Percentiles rank a stretch among this genome's conserved stretches.
These are phyloP conservation scores for Rhynchospora tenuis DNA, from an alignment of 176 grass and related monocot species.

Conservation along the genomic window DNA sequence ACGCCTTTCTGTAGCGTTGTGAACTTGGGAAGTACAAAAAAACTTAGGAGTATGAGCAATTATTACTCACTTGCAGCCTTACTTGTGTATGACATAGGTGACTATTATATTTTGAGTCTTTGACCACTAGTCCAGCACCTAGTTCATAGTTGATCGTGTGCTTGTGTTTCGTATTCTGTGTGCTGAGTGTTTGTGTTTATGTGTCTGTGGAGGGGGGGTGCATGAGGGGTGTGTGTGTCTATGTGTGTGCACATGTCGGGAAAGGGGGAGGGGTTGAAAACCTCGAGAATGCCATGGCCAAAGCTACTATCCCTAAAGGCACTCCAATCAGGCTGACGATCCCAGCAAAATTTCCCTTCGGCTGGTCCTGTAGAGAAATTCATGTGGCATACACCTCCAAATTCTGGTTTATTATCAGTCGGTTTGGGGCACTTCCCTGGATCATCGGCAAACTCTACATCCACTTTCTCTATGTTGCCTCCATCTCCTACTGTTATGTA, in stretches of 20 bases:
- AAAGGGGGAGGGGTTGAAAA: not conserved
- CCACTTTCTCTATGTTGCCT: slow-evolving; percentile 78
- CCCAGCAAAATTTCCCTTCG: slow-evolving; percentile 86
- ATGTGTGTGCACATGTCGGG: no score
- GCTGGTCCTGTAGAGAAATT: slow-evolving; percentile 78
- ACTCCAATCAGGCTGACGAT: slow-evolving; percentile 76
- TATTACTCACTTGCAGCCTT: no score
- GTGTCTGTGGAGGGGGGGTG: no score
- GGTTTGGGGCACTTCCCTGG: slow-evolving; percentile 57
- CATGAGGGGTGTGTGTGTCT: no score
- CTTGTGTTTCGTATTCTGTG: not conserved
- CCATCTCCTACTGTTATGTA: slow-evolving; percentile 85
- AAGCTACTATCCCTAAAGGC: slow-evolving; percentile 92
- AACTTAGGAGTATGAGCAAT: not conserved
- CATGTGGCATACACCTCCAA: slow-evolving; percentile 74
- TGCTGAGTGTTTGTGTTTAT: no score
- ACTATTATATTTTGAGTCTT: no score
- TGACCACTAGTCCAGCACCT: no score
- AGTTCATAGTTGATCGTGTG: not conserved
- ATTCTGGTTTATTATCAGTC: slow-evolving; percentile 58
- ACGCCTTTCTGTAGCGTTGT: not conserved
- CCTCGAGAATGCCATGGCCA: slow-evolving; percentile 88
- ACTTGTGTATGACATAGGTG: no score
- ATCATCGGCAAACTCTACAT: slow-evolving; percentile 69
- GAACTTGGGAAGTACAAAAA: not conserved